Conservation (phyloP, 805 yeast genomes). For the Saitoella complicata region DNA sequence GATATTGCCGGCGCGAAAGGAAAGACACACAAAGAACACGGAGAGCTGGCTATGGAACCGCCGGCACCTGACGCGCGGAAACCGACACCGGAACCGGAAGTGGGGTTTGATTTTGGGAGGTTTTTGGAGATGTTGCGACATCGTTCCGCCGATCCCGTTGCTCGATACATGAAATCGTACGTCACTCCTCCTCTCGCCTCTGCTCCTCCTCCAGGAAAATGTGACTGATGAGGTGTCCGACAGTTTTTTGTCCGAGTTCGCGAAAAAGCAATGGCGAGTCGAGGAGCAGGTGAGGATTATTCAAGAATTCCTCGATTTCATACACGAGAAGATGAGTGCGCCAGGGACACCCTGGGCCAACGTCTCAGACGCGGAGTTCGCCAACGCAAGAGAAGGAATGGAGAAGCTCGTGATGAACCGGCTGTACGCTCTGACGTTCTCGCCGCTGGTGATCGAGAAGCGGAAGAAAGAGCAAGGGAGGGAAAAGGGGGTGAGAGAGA, state of each 20-base stretch:
- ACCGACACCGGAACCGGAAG: slow-evolving; percentile 16
- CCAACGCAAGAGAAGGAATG: slow-evolving; percentile 73
- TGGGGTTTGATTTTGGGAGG: slow-evolving; percentile 64
- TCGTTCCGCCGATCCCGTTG: slow-evolving; percentile 74
- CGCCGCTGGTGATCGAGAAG: slow-evolving; percentile 40
- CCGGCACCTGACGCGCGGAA: slow-evolving; percentile 1
- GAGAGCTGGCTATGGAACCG: too few relatives aligned
- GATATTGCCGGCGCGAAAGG: too few relatives aligned
- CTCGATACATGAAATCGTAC: slow-evolving; percentile 47
- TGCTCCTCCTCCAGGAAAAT: neutral
- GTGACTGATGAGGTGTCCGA: neutral
- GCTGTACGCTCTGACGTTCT: slow-evolving; percentile 57
- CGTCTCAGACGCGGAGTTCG: slow-evolving; percentile 42
- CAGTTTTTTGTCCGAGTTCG: slow-evolving; percentile 67
- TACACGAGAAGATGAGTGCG: slow-evolving; percentile 35
- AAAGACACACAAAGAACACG: too few relatives aligned
- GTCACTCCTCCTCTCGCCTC: neutral
- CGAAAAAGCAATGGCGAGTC: slow-evolving; percentile 50
- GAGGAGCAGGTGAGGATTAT: slow-evolving; percentile 66
- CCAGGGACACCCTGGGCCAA: slow-evolving; percentile 55
- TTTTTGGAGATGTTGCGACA: slow-evolving; percentile 57
- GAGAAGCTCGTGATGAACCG: slow-evolving; percentile 88
- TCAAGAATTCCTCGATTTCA: slow-evolving; percentile 45
- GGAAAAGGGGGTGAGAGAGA: slow-evolving; percentile 24
- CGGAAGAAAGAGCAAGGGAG: neutral